Evolutionary conservation across 768 basidiomycete species (phyloP), one percentile per base, ranked within the genome.

Genomic region (Lentinula lateritia): DNA sequence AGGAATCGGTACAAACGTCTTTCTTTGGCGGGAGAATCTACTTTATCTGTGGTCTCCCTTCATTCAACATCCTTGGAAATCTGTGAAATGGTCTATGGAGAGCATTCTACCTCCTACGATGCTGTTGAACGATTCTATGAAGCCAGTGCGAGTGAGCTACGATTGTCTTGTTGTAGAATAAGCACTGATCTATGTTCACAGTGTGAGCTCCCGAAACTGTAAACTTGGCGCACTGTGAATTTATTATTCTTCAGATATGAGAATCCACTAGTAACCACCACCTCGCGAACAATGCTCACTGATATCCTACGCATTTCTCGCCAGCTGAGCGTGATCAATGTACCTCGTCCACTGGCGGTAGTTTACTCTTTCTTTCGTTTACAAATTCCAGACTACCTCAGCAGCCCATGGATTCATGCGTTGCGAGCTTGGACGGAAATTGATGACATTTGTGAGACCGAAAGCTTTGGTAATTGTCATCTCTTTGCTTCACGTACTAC

Each of bases 191-290:
- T 60, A 61, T 52, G 56, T 62, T 55, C 46, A 13, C 56, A 81
- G 79, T 76, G 80, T 81, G 71, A 78, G 81, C 67, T 16, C 42
- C 16, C 38, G 23, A 52, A 41, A 15, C 53, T 56, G 54, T 52
- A 6, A 41, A 35, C 38, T 39, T 60, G 18, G 41, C 13, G 13
- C 13, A 53, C 62, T 0, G 63, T 23, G 56, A 52, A 55, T 61
- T 67, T 52, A 68, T 66, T 35, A 42, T 45, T 38, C 69, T 68
- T 41, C 63, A 89, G 87, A 67, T 92, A 92, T 67, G 89, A 92
- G 74, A 92, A 92, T 67, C 91, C 91, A 3, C 71, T 89, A 64
- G 69, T 92, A 43, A 91, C 89, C 38, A 88, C 90, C 39, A 88
- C 85, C 6, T 89, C 90, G 41, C 84, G 88, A 55, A 78, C 82